These are phyloP conservation scores for Globisporangium canariense DNA, from an alignment of 352 stramenopile species.

Conservation along the genomic window DNA sequence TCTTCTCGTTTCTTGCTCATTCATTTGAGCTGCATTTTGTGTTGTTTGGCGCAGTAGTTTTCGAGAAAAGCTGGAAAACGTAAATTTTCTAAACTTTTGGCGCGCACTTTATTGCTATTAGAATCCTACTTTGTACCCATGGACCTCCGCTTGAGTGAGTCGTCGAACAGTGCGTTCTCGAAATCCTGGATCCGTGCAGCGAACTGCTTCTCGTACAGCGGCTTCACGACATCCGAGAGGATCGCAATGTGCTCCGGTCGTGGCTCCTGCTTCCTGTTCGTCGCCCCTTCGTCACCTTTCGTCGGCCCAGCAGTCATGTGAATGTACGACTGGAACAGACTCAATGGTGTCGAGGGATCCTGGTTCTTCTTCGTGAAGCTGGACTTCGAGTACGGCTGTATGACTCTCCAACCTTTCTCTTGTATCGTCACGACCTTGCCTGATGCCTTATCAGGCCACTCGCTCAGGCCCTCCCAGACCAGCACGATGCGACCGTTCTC, in stretches of 20 bases:
- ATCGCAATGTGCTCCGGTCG: conserved; percentile 11
- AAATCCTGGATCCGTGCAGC: conserved; percentile 12
- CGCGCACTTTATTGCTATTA: too few relatives aligned
- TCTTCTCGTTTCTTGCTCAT: too few relatives aligned
- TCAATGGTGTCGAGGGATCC: not conserved
- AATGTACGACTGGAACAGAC: conserved; percentile 15
- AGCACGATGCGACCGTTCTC: conserved; percentile 13
- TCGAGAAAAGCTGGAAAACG: too few relatives aligned
- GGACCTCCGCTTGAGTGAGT: not conserved
- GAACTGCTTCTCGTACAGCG: conserved; percentile 12
- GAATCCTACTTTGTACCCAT: not conserved
- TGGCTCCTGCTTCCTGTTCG: not conserved
- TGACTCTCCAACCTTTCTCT: conserved; percentile 14
- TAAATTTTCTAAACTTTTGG: too few relatives aligned
- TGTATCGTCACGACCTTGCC: conserved; percentile 10
- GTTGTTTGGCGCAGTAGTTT: too few relatives aligned
- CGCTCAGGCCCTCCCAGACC: conserved; percentile 12
- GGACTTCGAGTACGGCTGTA: not conserved
- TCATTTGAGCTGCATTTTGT: too few relatives aligned
- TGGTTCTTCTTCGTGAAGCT: not conserved
- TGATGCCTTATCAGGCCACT: conserved; percentile 5
- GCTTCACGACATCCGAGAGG: conserved; percentile 14
- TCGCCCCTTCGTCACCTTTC: not conserved
- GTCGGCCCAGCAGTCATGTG: conserved; percentile 1
- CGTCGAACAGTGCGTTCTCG: conserved; percentile 18